Base-by-base conservation (phyloP, 495 filamentous ascomycete species). In the Podospora comata region DNA sequence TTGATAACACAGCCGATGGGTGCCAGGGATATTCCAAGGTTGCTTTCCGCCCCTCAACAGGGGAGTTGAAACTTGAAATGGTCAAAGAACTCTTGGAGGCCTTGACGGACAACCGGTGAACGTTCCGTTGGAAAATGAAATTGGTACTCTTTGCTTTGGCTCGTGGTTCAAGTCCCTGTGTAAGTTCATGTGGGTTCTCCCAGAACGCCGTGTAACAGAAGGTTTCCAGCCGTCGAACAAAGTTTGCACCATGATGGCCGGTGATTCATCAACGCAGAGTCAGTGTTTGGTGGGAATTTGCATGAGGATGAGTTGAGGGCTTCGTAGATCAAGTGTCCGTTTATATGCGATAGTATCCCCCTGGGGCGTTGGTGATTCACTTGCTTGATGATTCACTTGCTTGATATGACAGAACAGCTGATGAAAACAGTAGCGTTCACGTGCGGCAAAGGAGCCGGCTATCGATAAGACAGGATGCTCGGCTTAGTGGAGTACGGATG, bases 401-500 rank as follows among this genome's bases (percentile, higher is more conserved):
- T 23, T 23, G 23, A 23, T 23, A 23, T 23, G 23, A 23, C 23
- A 23, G 23, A 23, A 23, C 23, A 23, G 23, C 1, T 23, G 30
- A 7, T 26, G 26, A 61, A 61, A 30, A 61, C 16, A 28, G 23
- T 4, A 26, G 59, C 27, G 18, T 34, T 61, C 59, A 61, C 59
- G 30, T 61, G 59, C 59, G 28, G 27, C 23, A 54, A 54, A 2
- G 16, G 13, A 2, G 6, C 13, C 23, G 18, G n/a, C 34, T 70
- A 70, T 67, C 68, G 68, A 70, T 70, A 70, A 64, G 59, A 4
- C 5, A 19, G n/a, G 5, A 48, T 44, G 20, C 65, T 53, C n/a
- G 48, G 60, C 27, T 57, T 62, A 54, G 44, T 67, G 55, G 65
- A 23, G 32, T 60, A 67, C 57, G 54, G 18, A 15, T 48, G 64